Evolutionary conservation across 1,284 basidiomycete genomes (phyloP), one percentile per base, ranked within the genome.

Genomic region (Volvariella surrecta): DNA sequence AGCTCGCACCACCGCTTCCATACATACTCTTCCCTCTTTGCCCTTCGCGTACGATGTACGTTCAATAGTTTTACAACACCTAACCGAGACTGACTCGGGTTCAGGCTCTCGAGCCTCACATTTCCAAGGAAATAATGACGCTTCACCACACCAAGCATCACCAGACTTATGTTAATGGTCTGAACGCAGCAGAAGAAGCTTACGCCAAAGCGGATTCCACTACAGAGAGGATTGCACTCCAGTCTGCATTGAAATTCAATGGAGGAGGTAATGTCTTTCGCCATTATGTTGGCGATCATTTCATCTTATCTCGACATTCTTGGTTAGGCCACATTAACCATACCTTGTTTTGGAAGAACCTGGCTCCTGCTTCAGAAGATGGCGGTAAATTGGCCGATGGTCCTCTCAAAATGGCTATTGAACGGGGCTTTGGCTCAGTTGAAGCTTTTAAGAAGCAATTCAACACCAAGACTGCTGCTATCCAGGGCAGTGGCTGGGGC

Each of bases 401-500:
- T 18, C 70, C 80, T 10, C 74, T 99, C 50, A 89, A 89, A 67
- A 66, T 78, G 42, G 87, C 89, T 39, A 80, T 99, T 61, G 73
- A 86, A 52, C 72, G 76, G 45, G 82, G 87, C 55, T 99, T 94
- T 63, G 93, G 92, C 43, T 82, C 82, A 10, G 66, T 97, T 61
- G 84, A 86, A 50, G 75, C 76, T 47, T 80, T 98, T 63, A 95
- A 94, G 64, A 73, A 72, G 51, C 72, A 76, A 52, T 78, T 98
- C 63, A 97, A 94, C 67, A 63, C 90, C 20, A 77, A 76, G 52
- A 94, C 95, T n/a, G 89, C 88, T 37, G 91, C 76, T 44, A 87
- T 99, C 53, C 95, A 99, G 68, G 96, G 95, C 38, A 93, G 89
- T 50, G 96, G 95, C 16, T 99, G 95, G 96, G 94, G 92, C 41